Base-by-base conservation (phyloP, 129 eudicot species). In the Chrysanthemum seticuspe region DNA sequence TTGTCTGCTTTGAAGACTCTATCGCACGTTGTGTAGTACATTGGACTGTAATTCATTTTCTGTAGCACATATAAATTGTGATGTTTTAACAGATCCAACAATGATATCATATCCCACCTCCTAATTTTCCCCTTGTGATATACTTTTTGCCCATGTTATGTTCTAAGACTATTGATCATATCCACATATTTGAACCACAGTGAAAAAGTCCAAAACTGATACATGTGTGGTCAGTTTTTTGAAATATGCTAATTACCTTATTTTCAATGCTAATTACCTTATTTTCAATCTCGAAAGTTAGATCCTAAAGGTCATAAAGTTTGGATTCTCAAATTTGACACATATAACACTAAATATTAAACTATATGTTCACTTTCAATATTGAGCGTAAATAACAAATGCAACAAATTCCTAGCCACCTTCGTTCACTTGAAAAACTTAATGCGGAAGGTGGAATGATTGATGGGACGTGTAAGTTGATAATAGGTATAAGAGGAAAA, bases 171-270 rank as follows among this genome's bases (percentile, higher is more conserved):
- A 25, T 25, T 25, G 27, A 25, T 10, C 56, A 44, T 56, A n/a
- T 75, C 50, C 65, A 21, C 74, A 50, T 67, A 61, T 68, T 6
- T 68, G 75, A 19, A 51, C 69, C 58, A 70, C 25, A 62, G 49
- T 59, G 52, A 51, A 53, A 71, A 70, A 63, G 72, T 71, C 72
- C 50, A 78, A 78, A 78, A 54, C 60, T 27, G 19, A 45, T 64
- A 40, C 21, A 63, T 10, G 18, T 75, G 25, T 13, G 5, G 40
- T 77, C 21, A 19, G 21, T 19, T 19, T 19, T 19, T 19, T 19
- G 0, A 0, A 19, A n/a, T 19, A 19, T 19, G 21, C 21, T 19
- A 19, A 19, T 19, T 19, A 19, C 21, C 21, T 19, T 19, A 19
- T 19, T 19, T 19, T 19, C 21, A 19, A 19, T 19, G 21, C 21